Conservation (phyloP, 2,329 filamentous ascomycete species). For the Botrytis elliptica region DNA sequence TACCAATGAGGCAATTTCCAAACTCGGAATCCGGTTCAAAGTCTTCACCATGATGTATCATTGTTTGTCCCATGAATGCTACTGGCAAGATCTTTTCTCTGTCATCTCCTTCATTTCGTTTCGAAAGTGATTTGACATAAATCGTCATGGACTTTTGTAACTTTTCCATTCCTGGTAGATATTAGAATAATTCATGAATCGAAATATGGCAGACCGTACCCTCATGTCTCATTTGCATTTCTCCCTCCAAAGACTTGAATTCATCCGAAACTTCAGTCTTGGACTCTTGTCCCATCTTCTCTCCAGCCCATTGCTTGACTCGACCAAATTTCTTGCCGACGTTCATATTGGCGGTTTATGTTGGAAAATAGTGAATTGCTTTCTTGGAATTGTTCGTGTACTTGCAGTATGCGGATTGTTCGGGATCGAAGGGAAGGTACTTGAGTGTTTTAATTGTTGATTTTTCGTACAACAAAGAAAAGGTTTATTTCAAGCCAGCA, state of each 20-base stretch:
- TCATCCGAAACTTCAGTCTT: conserved; percentile 86
- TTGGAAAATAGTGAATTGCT: background rate
- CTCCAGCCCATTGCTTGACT: conserved; percentile 96
- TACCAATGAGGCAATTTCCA: conserved; percentile 74
- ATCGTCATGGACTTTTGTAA: conserved; percentile 81
- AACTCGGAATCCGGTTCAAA: conserved; percentile 90
- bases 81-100: conserved; percentile 83
- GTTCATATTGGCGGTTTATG: conserved; percentile 38
- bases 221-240: conserved; percentile 87
- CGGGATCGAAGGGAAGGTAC: background rate
- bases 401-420: background rate
- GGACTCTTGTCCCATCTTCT: conserved; percentile 90
- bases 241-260: conserved; percentile 84
- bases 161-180: conserved; percentile 77
- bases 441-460: conserved; percentile 1
- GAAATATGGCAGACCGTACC: conserved; percentile 55
- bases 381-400: background rate
- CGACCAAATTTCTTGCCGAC: conserved; percentile 82
- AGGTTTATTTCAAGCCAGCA: background rate
- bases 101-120: conserved; percentile 79
- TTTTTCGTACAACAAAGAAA: conserved; percentile 4
- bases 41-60: conserved; percentile 88
- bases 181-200: conserved; percentile 23
- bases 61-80: conserved; percentile 75
- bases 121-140: conserved; percentile 86